Evolutionary conservation across 768 basidiomycete genomes (phyloP).

Genomic region (Hydnomerulius pinastri): DNA sequence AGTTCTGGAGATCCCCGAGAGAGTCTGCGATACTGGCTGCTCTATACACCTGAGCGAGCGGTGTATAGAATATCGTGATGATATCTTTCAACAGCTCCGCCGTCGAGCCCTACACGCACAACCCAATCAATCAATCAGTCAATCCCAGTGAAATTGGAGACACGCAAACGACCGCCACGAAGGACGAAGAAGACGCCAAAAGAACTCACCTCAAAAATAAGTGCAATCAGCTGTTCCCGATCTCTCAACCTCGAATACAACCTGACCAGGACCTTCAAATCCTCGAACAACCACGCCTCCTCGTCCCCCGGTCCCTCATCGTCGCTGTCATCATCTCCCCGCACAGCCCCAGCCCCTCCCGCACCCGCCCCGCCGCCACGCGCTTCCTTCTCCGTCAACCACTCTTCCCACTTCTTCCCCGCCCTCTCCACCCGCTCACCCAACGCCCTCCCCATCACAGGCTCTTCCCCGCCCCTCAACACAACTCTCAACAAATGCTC

Average conservation of each 20-base stretch:
- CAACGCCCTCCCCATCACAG: slow-evolving; percentile 73
- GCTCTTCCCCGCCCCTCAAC: slow-evolving; percentile 76
- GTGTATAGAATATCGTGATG: slow-evolving; percentile 97
- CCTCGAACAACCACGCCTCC: slow-evolving; percentile 96
- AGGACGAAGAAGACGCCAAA: no score
- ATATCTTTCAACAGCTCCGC: slow-evolving; percentile 97
- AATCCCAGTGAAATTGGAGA: not conserved
- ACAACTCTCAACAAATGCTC: slow-evolving; percentile 79
- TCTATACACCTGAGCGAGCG: slow-evolving; percentile 94
- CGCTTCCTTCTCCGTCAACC: slow-evolving; percentile 61
- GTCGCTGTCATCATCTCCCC: slow-evolving; percentile 73
- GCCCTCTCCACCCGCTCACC: slow-evolving; percentile 80
- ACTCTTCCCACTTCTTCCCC: slow-evolving; percentile 76
- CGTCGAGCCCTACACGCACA: slow-evolving; percentile 74
- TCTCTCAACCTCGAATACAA: slow-evolving; percentile 82
- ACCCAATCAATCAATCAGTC: slow-evolving; percentile 8
- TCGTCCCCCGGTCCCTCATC: slow-evolving; percentile 93
- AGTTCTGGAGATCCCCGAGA: slow-evolving; percentile 85
- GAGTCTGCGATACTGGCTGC: slow-evolving; percentile 98
- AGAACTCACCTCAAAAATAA: slow-evolving; percentile 85
- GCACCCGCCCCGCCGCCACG: no score
- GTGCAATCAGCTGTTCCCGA: slow-evolving; percentile 86
- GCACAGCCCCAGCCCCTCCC: slow-evolving; percentile 5
- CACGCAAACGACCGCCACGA: no score
- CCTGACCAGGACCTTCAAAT: slow-evolving; percentile 77